phyloP scores from a whole-genome alignment of 2,329 filamentous ascomycete genomes.

The Aspergillus floridensis region DNA sequence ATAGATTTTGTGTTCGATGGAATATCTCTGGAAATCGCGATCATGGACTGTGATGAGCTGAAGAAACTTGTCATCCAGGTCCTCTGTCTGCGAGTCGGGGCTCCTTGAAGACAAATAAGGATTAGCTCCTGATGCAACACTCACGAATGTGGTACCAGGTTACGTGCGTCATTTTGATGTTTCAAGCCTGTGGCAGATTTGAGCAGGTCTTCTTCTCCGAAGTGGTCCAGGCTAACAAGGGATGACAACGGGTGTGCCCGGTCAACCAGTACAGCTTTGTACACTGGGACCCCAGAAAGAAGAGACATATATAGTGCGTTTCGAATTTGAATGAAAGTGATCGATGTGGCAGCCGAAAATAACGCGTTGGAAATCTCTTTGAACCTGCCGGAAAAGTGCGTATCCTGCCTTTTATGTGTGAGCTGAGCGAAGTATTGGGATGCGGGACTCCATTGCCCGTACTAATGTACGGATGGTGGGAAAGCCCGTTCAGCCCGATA shows the following conservation, averaged over 20 bases:
- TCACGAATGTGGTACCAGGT: slow-evolving; percentile 10
- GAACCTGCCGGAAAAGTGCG: slow-evolving; percentile 23
- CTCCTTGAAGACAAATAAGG: slow-evolving; percentile 31
- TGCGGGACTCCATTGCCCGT: slow-evolving; percentile 29
- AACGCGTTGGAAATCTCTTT: slow-evolving; percentile 17
- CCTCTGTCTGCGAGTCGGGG: slow-evolving; percentile 47
- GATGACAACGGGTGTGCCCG: neutral
- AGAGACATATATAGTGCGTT: neutral
- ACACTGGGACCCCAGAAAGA: neutral
- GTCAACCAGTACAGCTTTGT: neutral
- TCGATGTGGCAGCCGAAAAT: slow-evolving; percentile 22
- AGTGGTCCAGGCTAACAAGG: neutral
- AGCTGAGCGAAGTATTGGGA: slow-evolving; percentile 22
- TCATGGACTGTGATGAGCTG: slow-evolving; percentile 61
- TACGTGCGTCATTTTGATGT: slow-evolving; percentile 32
- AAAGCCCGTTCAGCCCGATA: slow-evolving; percentile 21
- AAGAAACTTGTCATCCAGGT: slow-evolving; percentile 58
- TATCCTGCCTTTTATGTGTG: slow-evolving; percentile 23
- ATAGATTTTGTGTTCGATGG: slow-evolving; percentile 63
- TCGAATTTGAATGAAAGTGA: slow-evolving; percentile 15
- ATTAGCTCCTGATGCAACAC: slow-evolving; percentile 26
- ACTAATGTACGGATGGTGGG: slow-evolving; percentile 27
- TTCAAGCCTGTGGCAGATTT: neutral
- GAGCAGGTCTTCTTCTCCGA: neutral
- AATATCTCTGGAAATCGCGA: slow-evolving; percentile 65